A percentile compares a stretch with the other conserved stretches of the same genome.
Evolutionary conservation across 1,284 basidiomycete species (phyloP).

Genomic region (Ganoderma resinaceum): DNA sequence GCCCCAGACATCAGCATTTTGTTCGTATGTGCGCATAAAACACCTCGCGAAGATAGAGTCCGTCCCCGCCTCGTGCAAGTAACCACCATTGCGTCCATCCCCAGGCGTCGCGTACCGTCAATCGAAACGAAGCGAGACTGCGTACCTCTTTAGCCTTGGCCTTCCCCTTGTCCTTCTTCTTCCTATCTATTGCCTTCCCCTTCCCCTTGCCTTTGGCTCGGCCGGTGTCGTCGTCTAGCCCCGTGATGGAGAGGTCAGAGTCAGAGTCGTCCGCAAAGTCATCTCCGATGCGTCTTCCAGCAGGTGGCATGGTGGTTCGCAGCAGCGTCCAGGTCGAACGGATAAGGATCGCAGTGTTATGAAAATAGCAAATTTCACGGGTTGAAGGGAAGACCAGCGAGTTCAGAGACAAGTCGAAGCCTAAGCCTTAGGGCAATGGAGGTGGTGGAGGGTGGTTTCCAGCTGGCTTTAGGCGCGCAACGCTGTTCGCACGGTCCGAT

Average conservation of each 20-base stretch:
- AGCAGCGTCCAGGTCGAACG: not conserved
- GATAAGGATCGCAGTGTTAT: not conserved
- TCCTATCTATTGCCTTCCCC: conserved; percentile 47
- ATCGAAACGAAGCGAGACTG: conserved; percentile 11
- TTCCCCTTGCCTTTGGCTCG: conserved; percentile 52
- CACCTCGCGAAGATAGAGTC: not conserved
- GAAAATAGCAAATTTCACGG: not conserved
- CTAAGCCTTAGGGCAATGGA: too few relatives aligned
- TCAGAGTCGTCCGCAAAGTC: conserved; percentile 59
- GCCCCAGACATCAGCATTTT: not conserved
- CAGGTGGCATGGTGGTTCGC: conserved; percentile 32
- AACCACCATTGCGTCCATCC: too few relatives aligned
- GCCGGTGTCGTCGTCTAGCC: conserved; percentile 50
- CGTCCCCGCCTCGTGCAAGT: not conserved
- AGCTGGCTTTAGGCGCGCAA: too few relatives aligned
- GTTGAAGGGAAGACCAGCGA: not conserved
- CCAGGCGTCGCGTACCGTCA: not conserved
- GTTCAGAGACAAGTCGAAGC: too few relatives aligned
- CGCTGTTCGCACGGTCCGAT: too few relatives aligned
- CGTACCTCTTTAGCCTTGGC: conserved; percentile 61
- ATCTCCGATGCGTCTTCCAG: conserved; percentile 34
- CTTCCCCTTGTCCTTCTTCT: conserved; percentile 56
- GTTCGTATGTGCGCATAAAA: not conserved
- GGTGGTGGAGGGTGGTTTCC: too few relatives aligned
- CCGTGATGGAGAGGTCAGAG: conserved; percentile 49